These are phyloP conservation scores for Phytophthora tubulina DNA, from an alignment of 352 stramenopile genomes.

Conservation along the genomic window DNA sequence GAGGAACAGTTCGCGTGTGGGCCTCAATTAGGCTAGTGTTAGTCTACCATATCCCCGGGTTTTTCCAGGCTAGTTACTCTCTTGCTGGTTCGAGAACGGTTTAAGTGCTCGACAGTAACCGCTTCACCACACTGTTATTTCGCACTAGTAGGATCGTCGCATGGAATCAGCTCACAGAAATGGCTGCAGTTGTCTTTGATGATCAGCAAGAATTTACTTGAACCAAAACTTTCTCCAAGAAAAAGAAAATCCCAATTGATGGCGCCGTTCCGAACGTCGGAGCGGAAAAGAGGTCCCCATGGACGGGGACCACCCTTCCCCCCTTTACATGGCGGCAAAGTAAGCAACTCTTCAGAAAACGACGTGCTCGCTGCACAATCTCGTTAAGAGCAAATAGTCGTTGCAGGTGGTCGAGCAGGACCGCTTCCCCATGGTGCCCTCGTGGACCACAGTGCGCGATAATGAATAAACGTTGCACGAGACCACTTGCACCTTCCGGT, in stretches of 20 bases:
- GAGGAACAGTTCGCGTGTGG: no score
- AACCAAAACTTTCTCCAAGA: constrained; percentile 13
- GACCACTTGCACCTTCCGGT: constrained; percentile 2
- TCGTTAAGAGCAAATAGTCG: neutral
- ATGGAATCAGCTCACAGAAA: constrained; percentile 21
- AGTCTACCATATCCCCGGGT: no score
- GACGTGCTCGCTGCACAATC: neutral
- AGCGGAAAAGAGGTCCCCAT: constrained; percentile 5
- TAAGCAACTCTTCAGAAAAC: constrained; percentile 2
- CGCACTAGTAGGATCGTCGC: constrained; percentile 7
- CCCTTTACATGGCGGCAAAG: constrained; percentile 19
- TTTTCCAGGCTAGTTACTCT: no score
- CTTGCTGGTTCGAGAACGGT: no score
- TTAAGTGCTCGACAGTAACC: constrained; percentile 5
- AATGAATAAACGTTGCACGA: constrained; percentile 3
- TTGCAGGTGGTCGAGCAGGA: constrained; percentile 1
- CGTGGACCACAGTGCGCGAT: neutral
- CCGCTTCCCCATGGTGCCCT: neutral
- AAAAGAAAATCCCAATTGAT: constrained; percentile 15
- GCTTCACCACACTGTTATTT: constrained; percentile 10
- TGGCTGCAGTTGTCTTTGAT: constrained; percentile 28
- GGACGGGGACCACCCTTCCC: neutral
- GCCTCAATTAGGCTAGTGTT: no score
- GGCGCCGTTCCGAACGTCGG: constrained; percentile 5
- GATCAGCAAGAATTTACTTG: constrained; percentile 12